A percentile compares a stretch with the other conserved stretches of the same genome.
Evolutionary conservation across 1,284 basidiomycete genomes (phyloP).

Genomic region (Irpex sp.): DNA sequence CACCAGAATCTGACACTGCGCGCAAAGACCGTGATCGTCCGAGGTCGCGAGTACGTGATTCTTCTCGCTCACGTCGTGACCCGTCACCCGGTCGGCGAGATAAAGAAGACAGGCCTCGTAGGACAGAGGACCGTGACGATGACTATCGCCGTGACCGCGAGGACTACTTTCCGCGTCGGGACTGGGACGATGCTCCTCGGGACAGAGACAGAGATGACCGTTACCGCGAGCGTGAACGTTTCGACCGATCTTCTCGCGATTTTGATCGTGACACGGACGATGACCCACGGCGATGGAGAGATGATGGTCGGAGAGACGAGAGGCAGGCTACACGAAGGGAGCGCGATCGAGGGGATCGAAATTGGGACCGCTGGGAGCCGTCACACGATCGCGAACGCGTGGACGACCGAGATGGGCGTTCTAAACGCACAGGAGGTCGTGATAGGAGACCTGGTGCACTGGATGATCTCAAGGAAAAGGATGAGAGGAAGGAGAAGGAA

Average conservation of each 20-base stretch:
- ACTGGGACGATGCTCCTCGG: slow-evolving; percentile 29
- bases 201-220: slow-evolving; percentile 13
- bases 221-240: slow-evolving; percentile 29
- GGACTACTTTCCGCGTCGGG: slow-evolving; percentile 19
- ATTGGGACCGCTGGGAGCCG: slow-evolving; percentile 31
- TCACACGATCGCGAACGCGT: slow-evolving; percentile 48
- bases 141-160: slow-evolving; percentile 26
- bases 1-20: slow-evolving; percentile 42
- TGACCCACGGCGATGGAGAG: slow-evolving; percentile 69
- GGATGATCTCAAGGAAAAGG: slow-evolving; percentile 56
- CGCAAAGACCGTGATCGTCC: slow-evolving; percentile 53
- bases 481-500: slow-evolving; percentile 66
- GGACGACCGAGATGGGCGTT: slow-evolving; percentile 63
- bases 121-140: slow-evolving; percentile 30
- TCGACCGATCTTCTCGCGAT: slow-evolving; percentile 34
- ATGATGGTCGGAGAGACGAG: slow-evolving; percentile 77
- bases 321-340: slow-evolving; percentile 60
- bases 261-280: slow-evolving; percentile 49
- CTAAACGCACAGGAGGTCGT: slow-evolving; percentile 53
- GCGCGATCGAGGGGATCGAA: slow-evolving; percentile 31
- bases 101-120: slow-evolving; percentile 38
- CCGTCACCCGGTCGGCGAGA: slow-evolving; percentile 46
- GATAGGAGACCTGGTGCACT: slow-evolving; percentile 48
- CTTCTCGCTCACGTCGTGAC: slow-evolving; percentile 56
- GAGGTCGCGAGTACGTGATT: slow-evolving; percentile 37